A percentile compares a stretch with the other conserved stretches of the same genome.
Evolutionary conservation across 148 eudicot genomes (phyloP).

Genomic region (Chenopodium suecicum): DNA sequence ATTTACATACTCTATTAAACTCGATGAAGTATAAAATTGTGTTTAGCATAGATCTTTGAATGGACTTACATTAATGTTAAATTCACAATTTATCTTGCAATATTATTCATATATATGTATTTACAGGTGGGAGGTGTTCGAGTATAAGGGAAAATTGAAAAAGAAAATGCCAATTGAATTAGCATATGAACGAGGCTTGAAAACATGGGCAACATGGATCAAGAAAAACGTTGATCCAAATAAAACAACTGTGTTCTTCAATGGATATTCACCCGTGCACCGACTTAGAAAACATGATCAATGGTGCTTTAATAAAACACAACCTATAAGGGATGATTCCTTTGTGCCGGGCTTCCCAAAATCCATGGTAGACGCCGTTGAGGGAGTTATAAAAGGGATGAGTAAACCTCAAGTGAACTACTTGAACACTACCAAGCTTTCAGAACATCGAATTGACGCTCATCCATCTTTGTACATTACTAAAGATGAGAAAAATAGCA

Average conservation of each 20-base stretch:
- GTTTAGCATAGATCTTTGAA: too few relatives aligned
- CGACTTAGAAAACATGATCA: not conserved
- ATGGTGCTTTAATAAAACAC: constrained; percentile 26
- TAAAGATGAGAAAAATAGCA: constrained; percentile 8
- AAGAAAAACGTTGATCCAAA: not conserved
- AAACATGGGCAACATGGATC: constrained; percentile 40
- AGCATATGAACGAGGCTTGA: constrained; percentile 40
- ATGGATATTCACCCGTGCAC: constrained; percentile 28
- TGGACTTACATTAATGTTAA: too few relatives aligned
- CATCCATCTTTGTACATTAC: constrained; percentile 28
- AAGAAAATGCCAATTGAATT: constrained; percentile 30
- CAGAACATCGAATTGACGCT: constrained; percentile 36
- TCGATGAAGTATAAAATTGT: too few relatives aligned
- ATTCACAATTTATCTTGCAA: too few relatives aligned
- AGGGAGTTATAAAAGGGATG: constrained; percentile 15
- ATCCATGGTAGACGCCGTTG: constrained; percentile 21
- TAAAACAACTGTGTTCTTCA: constrained; percentile 16
- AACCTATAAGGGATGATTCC: constrained; percentile 7
- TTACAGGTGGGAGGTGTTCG: constrained; percentile 49
- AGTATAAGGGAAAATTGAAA: constrained; percentile 22
- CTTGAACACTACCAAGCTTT: constrained; percentile 37
- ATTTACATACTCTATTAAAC: too few relatives aligned
- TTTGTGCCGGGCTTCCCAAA: constrained; percentile 7
- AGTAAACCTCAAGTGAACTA: constrained; percentile 22
- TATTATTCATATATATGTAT: not conserved